Base-by-base conservation (phyloP, 2,329 filamentous ascomycete genomes). In the Paramyrothecium roridum region DNA sequence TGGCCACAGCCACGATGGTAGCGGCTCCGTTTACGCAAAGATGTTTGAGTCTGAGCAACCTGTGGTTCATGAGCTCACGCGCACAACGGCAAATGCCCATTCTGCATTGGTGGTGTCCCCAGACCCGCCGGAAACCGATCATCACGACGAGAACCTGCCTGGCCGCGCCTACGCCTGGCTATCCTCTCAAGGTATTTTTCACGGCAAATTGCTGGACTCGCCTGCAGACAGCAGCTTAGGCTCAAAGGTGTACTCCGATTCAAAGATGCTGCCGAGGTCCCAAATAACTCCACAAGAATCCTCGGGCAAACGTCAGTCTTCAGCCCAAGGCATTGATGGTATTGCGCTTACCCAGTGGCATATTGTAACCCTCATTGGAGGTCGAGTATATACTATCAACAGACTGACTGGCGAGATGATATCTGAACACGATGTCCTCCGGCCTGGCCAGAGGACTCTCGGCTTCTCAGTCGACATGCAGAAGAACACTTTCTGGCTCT, bases 401-500 rank as follows among this genome's bases (percentile, higher is more conserved):
- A 84, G 92, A 33, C 81, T 99, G 49, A 95, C 93, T 45, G 91
- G 93, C 26, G 85, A 87, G 52, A 80, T 93, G 50, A 89, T 96
- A 2, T 96, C 95, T 63, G 91, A 97, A 68, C 92, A 98, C 71
- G 80, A 87, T 21, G 88, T 99, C 4, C 78, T 98, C 16, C 89
- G 93, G 54, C 82, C 85, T 4, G 90, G 89, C 1, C 90, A 96
- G 64, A 87, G 81, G 64, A 85, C 88, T 4, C 77, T 99, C n/a
- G 92, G 90, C 1, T 82, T 99, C 19, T 88, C 92, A 52, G 87
- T 93, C 10, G 95, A 99, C 71, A 83, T 89, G 57, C 93, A 95
- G 70, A 96, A 97, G 77, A 96, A 93, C 66, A 99, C 95, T 0
- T 97, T 93, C 68, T 99, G 96, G 95, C 81, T 99, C 2, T 96